Percentiles rank a stretch among this genome's conserved stretches.
These are phyloP conservation scores for Lodderomyces beijingensis DNA, from an alignment of 1,139 yeast genomes.

Conservation along the genomic window DNA sequence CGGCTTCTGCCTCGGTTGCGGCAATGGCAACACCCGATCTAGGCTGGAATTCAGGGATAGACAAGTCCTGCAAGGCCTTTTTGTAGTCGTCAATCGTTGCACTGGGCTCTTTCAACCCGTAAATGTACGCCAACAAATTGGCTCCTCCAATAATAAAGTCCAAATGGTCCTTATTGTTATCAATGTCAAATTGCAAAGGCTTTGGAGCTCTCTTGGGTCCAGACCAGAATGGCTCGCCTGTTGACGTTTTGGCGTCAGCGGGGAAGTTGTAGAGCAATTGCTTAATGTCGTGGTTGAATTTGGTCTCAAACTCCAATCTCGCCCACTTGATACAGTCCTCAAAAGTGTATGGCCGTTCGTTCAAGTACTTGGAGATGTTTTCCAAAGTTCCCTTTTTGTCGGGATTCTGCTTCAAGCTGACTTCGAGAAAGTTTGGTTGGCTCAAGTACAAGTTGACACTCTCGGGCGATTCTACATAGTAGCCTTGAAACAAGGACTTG, in stretches of 20 bases:
- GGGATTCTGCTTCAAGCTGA: conserved; percentile 83
- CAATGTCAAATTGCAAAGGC: conserved; percentile 72
- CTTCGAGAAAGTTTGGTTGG: conserved; percentile 91
- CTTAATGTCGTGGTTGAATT: conserved; percentile 78
- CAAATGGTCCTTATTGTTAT: conserved; percentile 71
- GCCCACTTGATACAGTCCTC: conserved; percentile 98
- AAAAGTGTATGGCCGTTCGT: conserved; percentile 79
- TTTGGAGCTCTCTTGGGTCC: conserved; percentile 97
- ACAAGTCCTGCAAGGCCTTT: conserved; percentile 46
- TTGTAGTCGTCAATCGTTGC: conserved; percentile 38
- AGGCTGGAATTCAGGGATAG: conserved; percentile 55
- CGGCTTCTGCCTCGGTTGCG: conserved; percentile 84
- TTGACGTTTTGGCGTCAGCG: conserved; percentile 82
- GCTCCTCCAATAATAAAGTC: conserved; percentile 88
- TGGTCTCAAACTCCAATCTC: conserved; percentile 78
- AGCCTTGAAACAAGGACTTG: conserved; percentile 90
- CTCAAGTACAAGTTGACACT: conserved; percentile 86
- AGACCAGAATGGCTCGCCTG: conserved; percentile 95
- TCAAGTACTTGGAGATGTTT: conserved; percentile 67
- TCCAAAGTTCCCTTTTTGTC: conserved; percentile 86
- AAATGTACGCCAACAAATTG: conserved; percentile 82
- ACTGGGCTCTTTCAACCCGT: conserved; percentile 64
- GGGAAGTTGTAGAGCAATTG: conserved; percentile 95
- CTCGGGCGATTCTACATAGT: conserved; percentile 84
- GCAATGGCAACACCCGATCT: conserved; percentile 76